Evolutionary conservation across 345 rosid genomes (phyloP), one percentile per base, ranked within the genome.

Genomic region (Hirschfeldia incana): DNA sequence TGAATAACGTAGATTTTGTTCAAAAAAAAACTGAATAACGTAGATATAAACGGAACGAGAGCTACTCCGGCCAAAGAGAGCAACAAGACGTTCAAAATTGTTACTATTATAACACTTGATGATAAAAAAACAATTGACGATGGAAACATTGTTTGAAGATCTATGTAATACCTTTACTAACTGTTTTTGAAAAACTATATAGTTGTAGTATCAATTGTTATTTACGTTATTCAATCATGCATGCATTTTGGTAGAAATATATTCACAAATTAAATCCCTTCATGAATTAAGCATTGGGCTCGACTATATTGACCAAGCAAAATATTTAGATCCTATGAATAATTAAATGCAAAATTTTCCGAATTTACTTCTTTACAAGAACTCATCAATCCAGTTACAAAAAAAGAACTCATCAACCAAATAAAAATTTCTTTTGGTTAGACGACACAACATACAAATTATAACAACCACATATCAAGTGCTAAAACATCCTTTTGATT

Each of bases 401-500:
- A 21, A 21, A 21, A 30, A 58, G 7, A 46, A 2, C 4, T 16
- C 12, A 53, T 3, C 8, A 7, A 44, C 16, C 7, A 15, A 46
- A 27, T 28, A 12, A 42, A 30, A 44, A 0, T 0, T 67, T 6
- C 0, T 5, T 61, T 53, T 77, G 16, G 59, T 16, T 27, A 65
- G 81, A 72, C 46, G 77, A 67, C 64, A 73, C 27, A 60, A 15
- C n/a, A 17, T 49, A 49, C 55, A 65, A 73, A 67, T 73, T 73
- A 67, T 78, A 46, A 73, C 74, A 73, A 79, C 69, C 78, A 72
- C 64, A 66, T 72, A 7, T 7, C 71, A 2, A 26, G 59, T 13
- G 69, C 10, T 44, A 66, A 34, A 65, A 46, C 73, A 78, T 67
- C 73, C 73, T 78, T 73, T 67, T 58, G 57, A 58, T 78, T 72